Base-by-base conservation (phyloP, 352 stramenopile genomes). In the Globisporangium lucens region DNA sequence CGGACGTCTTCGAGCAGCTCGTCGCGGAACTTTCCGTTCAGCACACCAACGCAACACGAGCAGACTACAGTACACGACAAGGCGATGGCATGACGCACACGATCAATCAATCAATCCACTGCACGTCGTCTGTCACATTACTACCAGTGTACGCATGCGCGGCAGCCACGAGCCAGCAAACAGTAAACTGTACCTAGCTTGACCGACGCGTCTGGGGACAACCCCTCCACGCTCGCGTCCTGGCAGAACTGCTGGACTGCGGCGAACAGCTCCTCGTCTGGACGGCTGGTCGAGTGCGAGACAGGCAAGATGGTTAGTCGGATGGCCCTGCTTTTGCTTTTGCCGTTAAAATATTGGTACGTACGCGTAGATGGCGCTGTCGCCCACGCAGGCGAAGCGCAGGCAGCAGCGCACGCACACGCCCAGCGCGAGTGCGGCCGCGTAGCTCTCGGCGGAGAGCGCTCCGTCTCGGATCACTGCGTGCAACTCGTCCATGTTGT, bases 361-460 rank as follows among this genome's bases (percentile, higher is more conserved):
- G 51, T 71, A 93, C 86, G 72, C 68, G 66, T 93, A 94, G 56
- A 87, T 22, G 17, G 63, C 59, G 55, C 61, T 53, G 10, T 91
- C 75, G 7, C 80, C 67, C 17, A 91, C 65, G 53, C 73, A 72
- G 7, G 74, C 73, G 47, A 93, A 87, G 61, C 87, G 85, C 67
- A 94, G 68, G 24, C 77, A 87, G 69, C 87, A 94, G 33, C 85
- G 87, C 67, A 82, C 66, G 27, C 87, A 94, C 0, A 94, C 65
- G 9, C 75, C 76, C 9, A 76, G 59, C 12, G 49, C 75, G 49
- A 61, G 17, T 52, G 67, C 41, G 46, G 61, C 52, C 63, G 70
- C 55, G 56, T 74, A 78, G n/a, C 65, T 74, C 12, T 74, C 65
- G 4, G 74, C 71, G 13, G 74, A 75, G 56, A 93, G 72, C 55